Evolutionary conservation across 108 stramenopile genomes (phyloP).

Genomic region (Bacterosira constricta): DNA sequence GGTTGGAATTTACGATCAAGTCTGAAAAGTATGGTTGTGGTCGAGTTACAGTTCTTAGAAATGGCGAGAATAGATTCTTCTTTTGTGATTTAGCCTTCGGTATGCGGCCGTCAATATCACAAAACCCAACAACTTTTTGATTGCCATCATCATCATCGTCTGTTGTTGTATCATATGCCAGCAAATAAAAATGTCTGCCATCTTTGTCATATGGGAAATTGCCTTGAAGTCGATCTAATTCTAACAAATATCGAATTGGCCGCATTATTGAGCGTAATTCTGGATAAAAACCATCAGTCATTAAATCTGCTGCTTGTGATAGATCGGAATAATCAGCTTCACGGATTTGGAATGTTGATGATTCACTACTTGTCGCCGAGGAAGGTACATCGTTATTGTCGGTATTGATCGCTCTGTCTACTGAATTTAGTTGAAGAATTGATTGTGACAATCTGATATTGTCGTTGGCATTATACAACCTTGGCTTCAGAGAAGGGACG

Average conservation of each 20-base stretch:
- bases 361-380: no score
- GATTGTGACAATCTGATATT: no score
- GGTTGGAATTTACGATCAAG: background rate
- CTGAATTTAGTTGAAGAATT: no score
- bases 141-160: background rate
- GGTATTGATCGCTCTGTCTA: no score
- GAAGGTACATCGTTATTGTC: no score
- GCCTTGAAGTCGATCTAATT: constrained; percentile 9
- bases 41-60: background rate
- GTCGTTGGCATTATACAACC: no score
- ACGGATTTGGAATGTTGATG: constrained; percentile 5
- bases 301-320: background rate
- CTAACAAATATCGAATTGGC: constrained; percentile 4
- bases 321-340: constrained; percentile 8
- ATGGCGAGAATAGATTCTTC: constrained; percentile 12
- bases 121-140: constrained; percentile 4
- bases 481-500: no score
- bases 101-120: constrained; percentile 16
- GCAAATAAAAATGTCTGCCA: constrained; percentile 10
- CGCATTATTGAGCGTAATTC: constrained; percentile 4
- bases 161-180: background rate
- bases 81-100: background rate
- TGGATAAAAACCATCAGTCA: constrained; percentile 7
- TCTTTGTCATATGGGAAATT: constrained; percentile 21
- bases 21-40: constrained; percentile 28